phyloP scores from a whole-genome alignment of 2,329 filamentous ascomycete species.

The Ciborinia camelliae region DNA sequence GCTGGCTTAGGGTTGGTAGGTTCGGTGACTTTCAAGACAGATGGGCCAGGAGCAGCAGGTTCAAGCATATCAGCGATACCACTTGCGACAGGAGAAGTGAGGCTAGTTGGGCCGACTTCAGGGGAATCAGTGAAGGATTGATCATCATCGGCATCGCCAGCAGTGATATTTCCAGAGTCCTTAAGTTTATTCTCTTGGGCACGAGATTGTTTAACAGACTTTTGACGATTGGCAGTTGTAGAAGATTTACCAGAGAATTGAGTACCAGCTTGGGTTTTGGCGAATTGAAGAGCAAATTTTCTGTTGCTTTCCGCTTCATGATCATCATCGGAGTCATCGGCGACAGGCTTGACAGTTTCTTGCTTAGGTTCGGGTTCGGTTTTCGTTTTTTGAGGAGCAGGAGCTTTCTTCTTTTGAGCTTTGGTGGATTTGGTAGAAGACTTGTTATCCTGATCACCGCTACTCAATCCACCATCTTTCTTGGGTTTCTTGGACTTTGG shows the following conservation, averaged over 20 bases:
- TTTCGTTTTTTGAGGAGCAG: constrained; percentile 8
- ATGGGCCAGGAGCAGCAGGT: constrained; percentile 61
- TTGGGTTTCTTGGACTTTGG: constrained; percentile 31
- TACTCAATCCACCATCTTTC: constrained; percentile 30
- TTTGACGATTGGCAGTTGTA: constrained; percentile 42
- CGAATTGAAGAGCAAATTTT: constrained; percentile 73
- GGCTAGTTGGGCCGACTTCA: constrained; percentile 52
- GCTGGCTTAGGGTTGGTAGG: constrained; percentile 54
- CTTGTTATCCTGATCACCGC: constrained; percentile 29
- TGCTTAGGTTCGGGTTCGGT: constrained; percentile 14
- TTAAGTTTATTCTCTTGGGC: constrained; percentile 49
- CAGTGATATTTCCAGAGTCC: constrained; percentile 48
- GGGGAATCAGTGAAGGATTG: constrained; percentile 68
- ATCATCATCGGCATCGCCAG: constrained; percentile 78
- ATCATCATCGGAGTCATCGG: constrained; percentile 40
- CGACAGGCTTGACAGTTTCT: constrained; percentile 7
- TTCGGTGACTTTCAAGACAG: constrained; percentile 75
- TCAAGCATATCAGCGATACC: constrained; percentile 91
- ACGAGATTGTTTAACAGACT: constrained; percentile 67
- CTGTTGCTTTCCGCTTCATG: constrained; percentile 57
- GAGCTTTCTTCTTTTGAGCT: constrained; percentile 29
- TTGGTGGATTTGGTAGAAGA: constrained; percentile 24
- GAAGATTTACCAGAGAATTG: constrained; percentile 53
- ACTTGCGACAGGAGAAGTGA: constrained; percentile 34
- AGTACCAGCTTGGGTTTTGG: constrained; percentile 65